Conservation (phyloP, 2,329 filamentous ascomycete genomes). For the Cytospora leucostoma region DNA sequence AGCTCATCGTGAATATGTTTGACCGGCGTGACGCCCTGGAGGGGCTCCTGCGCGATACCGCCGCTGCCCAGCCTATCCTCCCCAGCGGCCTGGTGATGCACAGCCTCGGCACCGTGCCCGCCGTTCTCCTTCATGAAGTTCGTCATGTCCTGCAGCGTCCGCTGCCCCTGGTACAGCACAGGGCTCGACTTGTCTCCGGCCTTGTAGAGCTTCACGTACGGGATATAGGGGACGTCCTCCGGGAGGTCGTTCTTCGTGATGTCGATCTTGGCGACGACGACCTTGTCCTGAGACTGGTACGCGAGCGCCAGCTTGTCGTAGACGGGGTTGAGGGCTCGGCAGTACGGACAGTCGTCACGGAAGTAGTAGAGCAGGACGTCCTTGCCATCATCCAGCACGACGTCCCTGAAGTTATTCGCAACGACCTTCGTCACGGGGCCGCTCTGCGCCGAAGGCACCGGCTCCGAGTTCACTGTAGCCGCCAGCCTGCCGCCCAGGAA, state of each 20-base stretch:
- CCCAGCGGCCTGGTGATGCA: conserved; percentile 48
- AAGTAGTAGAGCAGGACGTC: conserved; percentile 98
- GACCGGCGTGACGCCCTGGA: conserved; percentile 18
- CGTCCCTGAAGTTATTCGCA: conserved; percentile 87
- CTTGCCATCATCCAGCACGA: conserved; percentile 92
- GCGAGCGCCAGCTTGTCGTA: conserved; percentile 87
- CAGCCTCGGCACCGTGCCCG: conserved; percentile 76
- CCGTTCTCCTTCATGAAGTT: conserved; percentile 94
- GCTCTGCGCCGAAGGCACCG: conserved; percentile 89
- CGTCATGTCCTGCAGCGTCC: conserved; percentile 88
- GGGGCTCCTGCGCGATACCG: conserved; percentile 51
- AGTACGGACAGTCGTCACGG: conserved; percentile 98
- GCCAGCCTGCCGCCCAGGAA: conserved; percentile 85
- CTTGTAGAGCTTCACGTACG: conserved; percentile 96
- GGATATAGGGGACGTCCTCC: conserved; percentile 95
- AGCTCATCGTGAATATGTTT: conserved; percentile 68
- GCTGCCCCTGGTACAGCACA: conserved; percentile 82
- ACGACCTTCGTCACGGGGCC: conserved; percentile 86
- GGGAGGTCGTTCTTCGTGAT: conserved; percentile 95
- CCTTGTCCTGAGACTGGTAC: conserved; percentile 77
- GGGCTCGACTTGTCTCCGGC: conserved; percentile 85
- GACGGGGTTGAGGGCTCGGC: conserved; percentile 94
- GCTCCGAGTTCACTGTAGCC: conserved; percentile 97
- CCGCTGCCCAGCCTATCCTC: conserved; percentile 49
- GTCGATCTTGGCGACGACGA: conserved; percentile 96